These are phyloP conservation scores for Tolypocladium ovalisporum DNA, from an alignment of 2,329 filamentous ascomycete genomes.

Conservation along the genomic window DNA sequence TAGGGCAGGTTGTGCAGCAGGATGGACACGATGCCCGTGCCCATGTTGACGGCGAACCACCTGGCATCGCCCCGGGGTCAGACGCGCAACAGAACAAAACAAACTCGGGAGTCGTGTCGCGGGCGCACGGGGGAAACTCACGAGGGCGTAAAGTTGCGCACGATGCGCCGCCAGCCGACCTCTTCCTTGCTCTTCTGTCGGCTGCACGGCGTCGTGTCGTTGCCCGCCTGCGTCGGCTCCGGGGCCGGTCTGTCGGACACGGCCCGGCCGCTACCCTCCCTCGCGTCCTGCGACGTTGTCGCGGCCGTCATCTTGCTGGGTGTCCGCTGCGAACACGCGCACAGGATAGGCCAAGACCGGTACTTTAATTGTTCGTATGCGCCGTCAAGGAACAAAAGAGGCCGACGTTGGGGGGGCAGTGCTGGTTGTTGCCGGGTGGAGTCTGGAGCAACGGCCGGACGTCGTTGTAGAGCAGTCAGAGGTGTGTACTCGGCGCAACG, in stretches of 20 bases:
- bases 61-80: slow-evolving; percentile 16
- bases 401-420: background rate
- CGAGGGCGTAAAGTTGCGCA: slow-evolving; percentile 45
- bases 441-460: background rate
- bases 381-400: background rate
- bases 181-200: slow-evolving; percentile 12
- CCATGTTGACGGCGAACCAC: slow-evolving; percentile 54
- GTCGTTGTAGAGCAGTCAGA: background rate
- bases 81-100: too few species aligned
- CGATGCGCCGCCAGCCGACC: slow-evolving; percentile 31
- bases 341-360: background rate
- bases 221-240: background rate
- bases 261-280: background rate
- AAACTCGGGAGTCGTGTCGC: too few species aligned
- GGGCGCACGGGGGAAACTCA: slow-evolving; percentile 22
- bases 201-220: slow-evolving; percentile 13
- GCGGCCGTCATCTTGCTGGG: background rate
- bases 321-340: background rate
- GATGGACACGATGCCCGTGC: slow-evolving; percentile 56
- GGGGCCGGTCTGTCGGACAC: background rate
- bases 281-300: background rate
- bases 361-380: background rate
- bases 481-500: too few species aligned
- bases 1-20: slow-evolving; percentile 53
- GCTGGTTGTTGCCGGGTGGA: background rate